A percentile compares a stretch with the other conserved stretches of the same genome.
These are phyloP conservation scores for Diplodia corticola DNA, from an alignment of 2,329 filamentous ascomycete genomes.

Conservation along the genomic window DNA sequence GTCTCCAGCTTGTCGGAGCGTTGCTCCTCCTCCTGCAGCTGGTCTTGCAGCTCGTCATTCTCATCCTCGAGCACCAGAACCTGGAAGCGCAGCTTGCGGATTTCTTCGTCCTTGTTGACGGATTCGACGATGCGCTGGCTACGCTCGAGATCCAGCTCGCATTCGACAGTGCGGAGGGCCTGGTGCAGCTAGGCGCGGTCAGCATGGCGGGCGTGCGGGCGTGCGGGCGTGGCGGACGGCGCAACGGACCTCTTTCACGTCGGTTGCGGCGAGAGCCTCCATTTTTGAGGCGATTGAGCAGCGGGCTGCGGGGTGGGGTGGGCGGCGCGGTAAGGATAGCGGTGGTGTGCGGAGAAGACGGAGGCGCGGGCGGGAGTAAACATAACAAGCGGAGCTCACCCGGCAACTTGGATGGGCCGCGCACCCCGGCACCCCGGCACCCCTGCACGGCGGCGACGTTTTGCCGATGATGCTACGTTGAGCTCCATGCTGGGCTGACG, in stretches of 20 bases:
- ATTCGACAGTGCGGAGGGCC: conserved; percentile 53
- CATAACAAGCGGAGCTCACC: background rate
- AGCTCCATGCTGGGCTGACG: conserved; percentile 18
- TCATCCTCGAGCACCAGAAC: conserved; percentile 74
- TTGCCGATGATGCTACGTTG: background rate
- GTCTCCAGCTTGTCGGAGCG: conserved; percentile 58
- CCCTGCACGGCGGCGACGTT: background rate
- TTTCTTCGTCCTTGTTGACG: conserved; percentile 72
- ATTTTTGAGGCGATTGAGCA: conserved; percentile 31
- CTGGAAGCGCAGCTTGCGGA: conserved; percentile 68
- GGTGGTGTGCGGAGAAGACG: background rate
- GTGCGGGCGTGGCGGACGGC: background rate
- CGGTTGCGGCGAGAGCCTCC: conserved; percentile 32
- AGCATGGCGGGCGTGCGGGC: background rate
- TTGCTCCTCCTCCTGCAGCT: conserved; percentile 61
- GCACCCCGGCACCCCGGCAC: background rate
- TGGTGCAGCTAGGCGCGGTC: conserved; percentile 44
- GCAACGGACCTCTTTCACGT: conserved; percentile 37
- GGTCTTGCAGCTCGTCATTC: conserved; percentile 65
- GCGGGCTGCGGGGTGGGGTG: background rate
- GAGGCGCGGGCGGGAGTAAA: background rate
- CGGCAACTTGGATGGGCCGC: background rate
- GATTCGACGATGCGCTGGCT: conserved; percentile 65
- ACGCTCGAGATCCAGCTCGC: conserved; percentile 71
- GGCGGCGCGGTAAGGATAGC: conserved; percentile 1